These are phyloP conservation scores for Cercospora berteroae DNA, from an alignment of 2,329 filamentous ascomycete species.

Conservation along the genomic window DNA sequence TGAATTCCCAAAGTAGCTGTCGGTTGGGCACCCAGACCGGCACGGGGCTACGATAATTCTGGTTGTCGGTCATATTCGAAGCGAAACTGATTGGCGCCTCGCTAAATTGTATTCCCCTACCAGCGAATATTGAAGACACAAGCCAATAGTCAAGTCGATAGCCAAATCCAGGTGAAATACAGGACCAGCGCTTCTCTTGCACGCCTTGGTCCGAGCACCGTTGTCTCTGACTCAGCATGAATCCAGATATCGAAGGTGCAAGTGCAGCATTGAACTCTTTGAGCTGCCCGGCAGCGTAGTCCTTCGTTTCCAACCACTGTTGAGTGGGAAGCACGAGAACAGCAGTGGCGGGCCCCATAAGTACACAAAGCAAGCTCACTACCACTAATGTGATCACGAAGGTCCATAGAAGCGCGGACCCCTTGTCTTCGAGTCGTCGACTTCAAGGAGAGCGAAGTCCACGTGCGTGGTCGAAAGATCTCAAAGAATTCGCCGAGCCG, in stretches of 20 bases:
- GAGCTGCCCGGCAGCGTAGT: background rate
- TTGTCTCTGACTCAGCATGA: background rate
- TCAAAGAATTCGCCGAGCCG: background rate
- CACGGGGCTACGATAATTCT: background rate
- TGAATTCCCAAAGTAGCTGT: background rate
- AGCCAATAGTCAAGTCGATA: background rate
- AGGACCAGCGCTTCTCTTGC: background rate
- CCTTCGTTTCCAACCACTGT: constrained; percentile 26
- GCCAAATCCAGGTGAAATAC: background rate
- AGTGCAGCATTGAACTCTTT: background rate
- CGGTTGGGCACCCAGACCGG: background rate
- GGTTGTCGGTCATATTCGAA: background rate
- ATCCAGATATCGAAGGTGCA: background rate
- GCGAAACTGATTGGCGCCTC: background rate
- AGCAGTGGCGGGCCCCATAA: constrained; percentile 28
- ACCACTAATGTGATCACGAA: background rate
- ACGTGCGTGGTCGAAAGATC: background rate
- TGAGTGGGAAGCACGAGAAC: constrained; percentile 33
- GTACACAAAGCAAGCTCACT: background rate
- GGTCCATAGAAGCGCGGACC: background rate
- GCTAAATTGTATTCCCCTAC: background rate
- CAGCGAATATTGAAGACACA: background rate
- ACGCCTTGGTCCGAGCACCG: background rate
- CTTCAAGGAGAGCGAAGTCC: background rate
- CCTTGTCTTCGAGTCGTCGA: background rate